A percentile compares a stretch with the other conserved stretches of the same genome.
phyloP scores from a whole-genome alignment of 176 grass and related monocot genomes.

The Aegilops bicornis region DNA sequence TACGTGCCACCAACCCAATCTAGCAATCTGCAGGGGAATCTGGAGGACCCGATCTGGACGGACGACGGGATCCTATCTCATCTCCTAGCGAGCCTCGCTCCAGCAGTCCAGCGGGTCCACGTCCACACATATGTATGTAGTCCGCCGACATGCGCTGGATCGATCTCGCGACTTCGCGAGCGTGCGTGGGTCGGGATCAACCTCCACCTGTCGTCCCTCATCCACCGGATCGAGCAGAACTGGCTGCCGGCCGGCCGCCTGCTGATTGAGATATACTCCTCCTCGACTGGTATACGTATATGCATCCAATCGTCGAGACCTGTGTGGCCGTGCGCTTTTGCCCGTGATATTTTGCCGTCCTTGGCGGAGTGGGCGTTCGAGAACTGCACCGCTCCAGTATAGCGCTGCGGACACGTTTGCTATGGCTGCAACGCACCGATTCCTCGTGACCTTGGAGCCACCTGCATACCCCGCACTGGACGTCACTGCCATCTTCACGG shows the following conservation, averaged over 20 bases:
- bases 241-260: neutral
- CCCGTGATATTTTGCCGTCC: neutral
- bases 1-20: neutral
- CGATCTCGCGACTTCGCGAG: too few species aligned
- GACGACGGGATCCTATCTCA: neutral
- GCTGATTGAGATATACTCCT: neutral
- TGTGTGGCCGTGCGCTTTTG: neutral
- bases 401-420: too few species aligned
- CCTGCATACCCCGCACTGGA: too few species aligned
- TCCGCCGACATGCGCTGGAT: too few species aligned
- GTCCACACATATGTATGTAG: neutral
- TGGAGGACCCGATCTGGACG: neutral
- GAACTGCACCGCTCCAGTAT: too few species aligned
- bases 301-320: neutral
- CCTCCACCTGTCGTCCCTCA: conserved; percentile 5
- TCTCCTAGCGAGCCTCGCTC: neutral
- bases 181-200: neutral
- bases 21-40: neutral
- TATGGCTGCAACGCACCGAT: too few species aligned
- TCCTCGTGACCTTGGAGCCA: too few species aligned
- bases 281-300: neutral
- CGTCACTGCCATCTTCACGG: too few species aligned
- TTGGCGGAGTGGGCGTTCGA: too few species aligned
- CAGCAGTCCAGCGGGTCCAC: neutral
- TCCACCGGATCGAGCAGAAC: neutral